Evolutionary conservation across 495 filamentous ascomycete species (phyloP), one percentile per base, ranked within the genome.

Genomic region (Tuber brumale): DNA sequence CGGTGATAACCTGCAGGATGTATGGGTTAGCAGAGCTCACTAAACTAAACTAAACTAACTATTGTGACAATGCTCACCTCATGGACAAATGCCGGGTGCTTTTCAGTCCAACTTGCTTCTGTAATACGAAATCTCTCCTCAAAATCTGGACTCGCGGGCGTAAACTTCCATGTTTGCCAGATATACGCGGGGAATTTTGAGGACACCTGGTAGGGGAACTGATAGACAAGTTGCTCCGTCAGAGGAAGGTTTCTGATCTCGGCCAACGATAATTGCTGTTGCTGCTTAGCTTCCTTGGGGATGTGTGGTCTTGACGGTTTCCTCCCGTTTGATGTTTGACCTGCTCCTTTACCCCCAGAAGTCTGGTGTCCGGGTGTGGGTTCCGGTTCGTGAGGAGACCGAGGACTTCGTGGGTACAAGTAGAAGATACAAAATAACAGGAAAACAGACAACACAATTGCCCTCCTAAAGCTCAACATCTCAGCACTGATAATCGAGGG

Each of bases 151-250:
- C 92, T 92, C 1, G 91, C 88, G 1, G 96, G 95, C 1, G 90
- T 92, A 83, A 91, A 92, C 85, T 96, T 97, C 95, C 95, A 99
- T 57, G 95, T 99, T 86, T 99, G 95, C 95, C 95, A 99, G 76
- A 99, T 96, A 85, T 97, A 99, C 42, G 94, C 94, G 0, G 95
- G 95, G 84, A 99, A 99, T 84, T 93, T 94, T 75, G 86, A 83
- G 77, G 93, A 90, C 70, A 94, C 88, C 79, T 96, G 91, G 85
- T 98, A 99, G 19, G 94, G 94, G 83, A 95, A 99, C 81, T 96
- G 92, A 86, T 96, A 97, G 51, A 90, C 92, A 72, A 99, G 88
- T 81, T 94, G 94, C 44, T 97, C 92, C 82, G 90, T 88, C 27
- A 98, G 85, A 18, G 92, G 79, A 19, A 83, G 57, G 18, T 77